A percentile compares a stretch with the other conserved stretches of the same genome.
Conservation (phyloP, 257 asterid species). For the Salvia hispanica region DNA sequence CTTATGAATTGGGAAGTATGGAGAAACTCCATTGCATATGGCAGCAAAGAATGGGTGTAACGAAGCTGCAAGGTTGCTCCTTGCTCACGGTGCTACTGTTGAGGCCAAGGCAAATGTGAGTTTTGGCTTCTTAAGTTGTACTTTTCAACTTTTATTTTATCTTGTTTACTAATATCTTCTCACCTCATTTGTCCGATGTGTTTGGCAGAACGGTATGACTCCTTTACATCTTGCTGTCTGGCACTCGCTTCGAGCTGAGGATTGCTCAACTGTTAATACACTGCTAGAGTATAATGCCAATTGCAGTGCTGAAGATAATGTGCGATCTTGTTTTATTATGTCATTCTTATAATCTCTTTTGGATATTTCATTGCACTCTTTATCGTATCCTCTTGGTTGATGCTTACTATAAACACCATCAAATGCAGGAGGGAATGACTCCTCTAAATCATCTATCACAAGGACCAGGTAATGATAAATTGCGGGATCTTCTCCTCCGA, state of each 20-base stretch:
- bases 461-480: conserved; percentile 72
- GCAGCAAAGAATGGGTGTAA: conserved; percentile 97
- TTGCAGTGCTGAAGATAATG: conserved; percentile 93
- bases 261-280: conserved; percentile 76
- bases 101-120: conserved; percentile 97
- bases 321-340: conserved; percentile 32
- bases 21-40: conserved; percentile 99
- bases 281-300: conserved; percentile 79
- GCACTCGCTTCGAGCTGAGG: conserved; percentile 85
- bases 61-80: conserved; percentile 83
- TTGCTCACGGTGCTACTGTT: conserved; percentile 73
- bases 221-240: conserved; percentile 99
- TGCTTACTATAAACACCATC: conserved; percentile 39
- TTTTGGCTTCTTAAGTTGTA: conserved; percentile 22
- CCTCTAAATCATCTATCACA: conserved; percentile 85
- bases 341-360: conserved; percentile 3
- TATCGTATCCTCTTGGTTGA: conserved; percentile 29
- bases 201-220: conserved; percentile 89
- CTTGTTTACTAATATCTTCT: conserved; percentile 28
- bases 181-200: conserved; percentile 28
- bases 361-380: conserved; percentile 1
- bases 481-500: conserved; percentile 63
- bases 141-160: not conserved
- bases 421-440: conserved; percentile 86
- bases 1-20: conserved; percentile 60